These are phyloP conservation scores for Narthecium ossifragum DNA, from an alignment of 106 monocot species.

Conservation along the genomic window DNA sequence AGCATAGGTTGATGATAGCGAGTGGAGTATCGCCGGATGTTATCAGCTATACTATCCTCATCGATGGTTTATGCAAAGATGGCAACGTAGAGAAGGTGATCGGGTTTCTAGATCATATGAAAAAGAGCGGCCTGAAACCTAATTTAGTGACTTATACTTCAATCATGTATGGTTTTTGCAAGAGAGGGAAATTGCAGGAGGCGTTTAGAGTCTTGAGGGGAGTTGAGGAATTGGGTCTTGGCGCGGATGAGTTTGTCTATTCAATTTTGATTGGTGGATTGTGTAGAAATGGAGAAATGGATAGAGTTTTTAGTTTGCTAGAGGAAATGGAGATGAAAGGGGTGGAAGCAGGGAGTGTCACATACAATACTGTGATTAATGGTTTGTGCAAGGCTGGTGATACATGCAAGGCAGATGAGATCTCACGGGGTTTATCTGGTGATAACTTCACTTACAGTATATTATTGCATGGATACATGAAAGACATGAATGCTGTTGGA, in stretches of 20 bases:
- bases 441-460: conserved; percentile 64
- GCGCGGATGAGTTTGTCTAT: conserved; percentile 46
- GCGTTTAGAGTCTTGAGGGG: conserved; percentile 41
- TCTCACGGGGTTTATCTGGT: conserved; percentile 29
- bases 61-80: conserved; percentile 65
- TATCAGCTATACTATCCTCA: conserved; percentile 42
- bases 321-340: conserved; percentile 54
- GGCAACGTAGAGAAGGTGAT: conserved; percentile 65
- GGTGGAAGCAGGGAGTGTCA: conserved; percentile 29
- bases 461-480: conserved; percentile 55
- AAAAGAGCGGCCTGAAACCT: conserved; percentile 23
- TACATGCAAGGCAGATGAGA: conserved; percentile 33
- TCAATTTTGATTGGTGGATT: conserved; percentile 51
- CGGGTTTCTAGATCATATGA: conserved; percentile 44
- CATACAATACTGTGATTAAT: conserved; percentile 64
- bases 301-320: conserved; percentile 45
- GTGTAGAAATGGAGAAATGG: conserved; percentile 41
- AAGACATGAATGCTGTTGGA: conserved; percentile 33
- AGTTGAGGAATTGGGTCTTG: conserved; percentile 39
- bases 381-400: conserved; percentile 61
- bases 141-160: conserved; percentile 54
- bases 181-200: conserved; percentile 39
- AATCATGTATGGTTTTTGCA: conserved; percentile 61
- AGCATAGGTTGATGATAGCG: conserved; percentile 39
- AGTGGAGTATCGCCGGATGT: conserved; percentile 43